These are phyloP conservation scores for Pueraria montana DNA, from an alignment of 306 rosid genomes.

Conservation along the genomic window DNA sequence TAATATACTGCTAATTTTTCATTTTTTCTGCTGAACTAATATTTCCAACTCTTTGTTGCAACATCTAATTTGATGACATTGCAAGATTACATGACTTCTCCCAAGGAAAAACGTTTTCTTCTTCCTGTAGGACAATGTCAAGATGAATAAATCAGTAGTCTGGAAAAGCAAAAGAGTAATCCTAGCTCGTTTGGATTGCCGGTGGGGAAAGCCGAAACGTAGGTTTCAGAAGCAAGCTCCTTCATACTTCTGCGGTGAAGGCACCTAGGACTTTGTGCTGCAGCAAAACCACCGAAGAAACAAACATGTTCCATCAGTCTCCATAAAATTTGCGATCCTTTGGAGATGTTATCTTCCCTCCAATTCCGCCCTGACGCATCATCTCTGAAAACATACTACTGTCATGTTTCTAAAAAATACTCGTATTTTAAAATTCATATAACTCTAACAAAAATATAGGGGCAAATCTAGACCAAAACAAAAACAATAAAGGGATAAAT, in stretches of 20 bases:
- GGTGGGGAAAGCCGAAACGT: no score
- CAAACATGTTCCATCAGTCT: slow-evolving; percentile 49
- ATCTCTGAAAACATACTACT: slow-evolving; percentile 70
- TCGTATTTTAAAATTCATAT: slow-evolving; percentile 20
- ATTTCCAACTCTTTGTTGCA: slow-evolving; percentile 45
- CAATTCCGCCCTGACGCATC: slow-evolving; percentile 75
- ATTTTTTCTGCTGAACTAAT: slow-evolving; percentile 43
- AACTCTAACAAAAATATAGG: slow-evolving; percentile 10
- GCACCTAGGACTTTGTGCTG: no score
- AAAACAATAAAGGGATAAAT: slow-evolving; percentile 8
- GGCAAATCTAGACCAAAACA: neutral
- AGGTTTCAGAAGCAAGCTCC: no score
- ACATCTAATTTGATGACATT: slow-evolving; percentile 42
- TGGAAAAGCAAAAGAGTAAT: slow-evolving; percentile 45
- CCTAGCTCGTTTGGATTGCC: no score
- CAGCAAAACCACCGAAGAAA: no score
- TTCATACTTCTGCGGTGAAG: no score
- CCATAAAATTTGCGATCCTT: slow-evolving; percentile 59
- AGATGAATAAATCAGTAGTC: slow-evolving; percentile 52
- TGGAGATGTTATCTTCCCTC: slow-evolving; percentile 73
- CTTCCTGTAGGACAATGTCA: slow-evolving; percentile 46
- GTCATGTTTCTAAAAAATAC: slow-evolving; percentile 42
- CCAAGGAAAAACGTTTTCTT: slow-evolving; percentile 49
- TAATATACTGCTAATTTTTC: slow-evolving; percentile 38
- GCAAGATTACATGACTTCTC: slow-evolving; percentile 54